Conservation (phyloP, 1,284 basidiomycete genomes). For the Heterobasidion parviporum region DNA sequence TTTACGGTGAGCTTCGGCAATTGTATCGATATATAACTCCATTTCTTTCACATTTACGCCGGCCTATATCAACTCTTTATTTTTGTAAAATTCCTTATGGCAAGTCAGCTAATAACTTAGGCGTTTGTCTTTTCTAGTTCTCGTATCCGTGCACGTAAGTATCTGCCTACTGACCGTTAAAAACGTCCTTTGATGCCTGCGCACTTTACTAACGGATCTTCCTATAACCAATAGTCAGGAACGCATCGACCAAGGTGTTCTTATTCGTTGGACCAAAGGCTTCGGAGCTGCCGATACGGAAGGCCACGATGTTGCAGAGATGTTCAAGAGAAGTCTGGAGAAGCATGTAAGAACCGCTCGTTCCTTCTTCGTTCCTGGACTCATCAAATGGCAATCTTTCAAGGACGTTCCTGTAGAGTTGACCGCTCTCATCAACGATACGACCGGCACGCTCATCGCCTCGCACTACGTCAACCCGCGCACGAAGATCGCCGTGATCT, state of each 20-base stretch:
- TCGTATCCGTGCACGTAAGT: conserved; percentile 87
- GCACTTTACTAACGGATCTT: not conserved
- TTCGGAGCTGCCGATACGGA: conserved; percentile 92
- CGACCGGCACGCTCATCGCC: conserved; percentile 94
- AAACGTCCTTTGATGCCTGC: conserved; percentile 8
- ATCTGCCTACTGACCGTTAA: not conserved
- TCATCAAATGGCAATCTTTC: not conserved
- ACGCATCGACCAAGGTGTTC: conserved; percentile 88
- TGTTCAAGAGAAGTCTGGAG: conserved; percentile 82
- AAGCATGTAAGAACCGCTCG: conserved; percentile 48
- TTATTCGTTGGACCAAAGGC: conserved; percentile 99
- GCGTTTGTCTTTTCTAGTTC: conserved; percentile 46
- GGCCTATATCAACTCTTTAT: not conserved
- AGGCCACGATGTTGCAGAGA: conserved; percentile 85
- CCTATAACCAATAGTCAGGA: conserved; percentile 53
- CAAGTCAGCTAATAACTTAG: conserved; percentile 9
- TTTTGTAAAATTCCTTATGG: not conserved
- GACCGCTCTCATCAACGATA: conserved; percentile 92
- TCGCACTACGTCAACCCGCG: conserved; percentile 91
- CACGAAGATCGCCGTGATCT: conserved; percentile 93
- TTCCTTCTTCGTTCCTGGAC: not conserved
- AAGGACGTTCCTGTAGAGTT: conserved; percentile 70
- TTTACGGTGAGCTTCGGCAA: conserved; percentile 68
- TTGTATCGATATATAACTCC: not conserved
- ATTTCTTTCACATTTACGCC: not conserved